Conservation (phyloP, 148 eudicot species). For the Amaranthus palmeri region DNA sequence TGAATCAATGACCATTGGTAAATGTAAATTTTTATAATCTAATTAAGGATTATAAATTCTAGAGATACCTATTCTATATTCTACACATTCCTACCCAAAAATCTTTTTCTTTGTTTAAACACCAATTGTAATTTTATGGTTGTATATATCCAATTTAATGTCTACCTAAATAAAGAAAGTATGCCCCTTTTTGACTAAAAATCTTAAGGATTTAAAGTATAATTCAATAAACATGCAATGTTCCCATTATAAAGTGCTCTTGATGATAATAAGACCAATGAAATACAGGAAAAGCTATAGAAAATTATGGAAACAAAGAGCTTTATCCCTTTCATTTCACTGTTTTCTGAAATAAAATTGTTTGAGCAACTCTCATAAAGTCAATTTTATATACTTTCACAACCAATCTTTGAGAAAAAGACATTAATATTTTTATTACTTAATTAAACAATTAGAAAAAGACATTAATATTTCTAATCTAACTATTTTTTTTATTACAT, state of each 20-base stretch:
- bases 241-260: slow-evolving; percentile 11
- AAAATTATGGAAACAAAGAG: not conserved
- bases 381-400: not conserved
- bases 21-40: too few species aligned
- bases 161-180: not conserved
- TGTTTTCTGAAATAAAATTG: not conserved
- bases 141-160: not conserved
- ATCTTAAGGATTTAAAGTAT: not conserved
- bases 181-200: not conserved
- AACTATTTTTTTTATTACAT: too few species aligned
- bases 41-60: too few species aligned
- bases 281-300: not conserved
- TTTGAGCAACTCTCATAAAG: not conserved
- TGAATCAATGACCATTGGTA: too few species aligned
- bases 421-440: too few species aligned
- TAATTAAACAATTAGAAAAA: too few species aligned
- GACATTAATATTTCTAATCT: too few species aligned
- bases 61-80: too few species aligned
- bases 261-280: slow-evolving; percentile 1
- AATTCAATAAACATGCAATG: not conserved
- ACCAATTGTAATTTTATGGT: not conserved
- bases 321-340: not conserved
- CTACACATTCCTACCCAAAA: too few species aligned
- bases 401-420: not conserved
- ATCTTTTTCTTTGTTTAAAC: too few species aligned